Evolutionary conservation across 2,329 filamentous ascomycete species (phyloP).

Genomic region (Pseudogymnoascus sp.): DNA sequence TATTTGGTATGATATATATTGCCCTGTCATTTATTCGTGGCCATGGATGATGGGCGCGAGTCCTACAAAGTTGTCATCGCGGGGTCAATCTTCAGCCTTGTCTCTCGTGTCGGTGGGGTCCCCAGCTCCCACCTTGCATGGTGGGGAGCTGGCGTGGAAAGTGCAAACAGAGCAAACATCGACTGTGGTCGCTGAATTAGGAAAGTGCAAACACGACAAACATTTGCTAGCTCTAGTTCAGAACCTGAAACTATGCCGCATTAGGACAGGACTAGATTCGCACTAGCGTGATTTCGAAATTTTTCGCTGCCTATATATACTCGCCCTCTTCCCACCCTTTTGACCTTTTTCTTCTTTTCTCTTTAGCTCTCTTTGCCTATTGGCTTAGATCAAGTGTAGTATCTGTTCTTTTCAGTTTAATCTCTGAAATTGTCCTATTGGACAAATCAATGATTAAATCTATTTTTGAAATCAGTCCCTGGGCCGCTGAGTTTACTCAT

Average conservation of each 20-base stretch:
- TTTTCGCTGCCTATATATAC: background rate
- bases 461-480: slow-evolving; percentile 57
- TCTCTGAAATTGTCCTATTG: slow-evolving; percentile 73
- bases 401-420: slow-evolving; percentile 98
- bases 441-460: slow-evolving; percentile 70
- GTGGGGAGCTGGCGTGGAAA: background rate
- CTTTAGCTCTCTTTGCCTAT: slow-evolving; percentile 48
- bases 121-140: background rate
- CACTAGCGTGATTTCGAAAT: slow-evolving; percentile 5
- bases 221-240: background rate
- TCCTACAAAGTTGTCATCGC: background rate
- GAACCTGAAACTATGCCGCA: background rate
- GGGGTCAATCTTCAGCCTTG: background rate
- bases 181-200: background rate
- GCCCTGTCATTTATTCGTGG: background rate
- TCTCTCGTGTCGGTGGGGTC: background rate
- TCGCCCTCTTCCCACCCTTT: background rate
- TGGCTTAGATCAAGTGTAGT: slow-evolving; percentile 91
- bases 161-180: background rate
- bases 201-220: slow-evolving; percentile 7
- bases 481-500: slow-evolving; percentile 67
- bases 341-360: slow-evolving; percentile 17
- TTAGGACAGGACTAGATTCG: background rate
- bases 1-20: background rate
- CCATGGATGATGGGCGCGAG: background rate